Evolutionary conservation across 208 protist genomes (phyloP).

Genomic region (Trypanosoma platydactyli): DNA sequence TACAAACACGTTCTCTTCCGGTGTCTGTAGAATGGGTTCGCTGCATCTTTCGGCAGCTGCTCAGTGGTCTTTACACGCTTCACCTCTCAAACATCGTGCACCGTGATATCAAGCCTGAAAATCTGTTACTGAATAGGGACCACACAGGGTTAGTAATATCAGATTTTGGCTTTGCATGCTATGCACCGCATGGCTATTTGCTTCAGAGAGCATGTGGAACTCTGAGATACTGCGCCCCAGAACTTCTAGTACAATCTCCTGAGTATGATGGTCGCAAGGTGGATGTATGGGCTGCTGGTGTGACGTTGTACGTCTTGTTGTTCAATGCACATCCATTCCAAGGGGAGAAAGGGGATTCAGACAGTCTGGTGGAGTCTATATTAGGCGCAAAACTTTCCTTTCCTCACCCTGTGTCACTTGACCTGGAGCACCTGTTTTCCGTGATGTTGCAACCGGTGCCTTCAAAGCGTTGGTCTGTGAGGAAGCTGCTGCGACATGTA

Average conservation of each 20-base stretch:
- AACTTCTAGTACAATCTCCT: constrained; percentile 67
- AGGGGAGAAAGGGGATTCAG: constrained; percentile 35
- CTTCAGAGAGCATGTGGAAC: constrained; percentile 76
- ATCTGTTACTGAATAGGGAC: constrained; percentile 71
- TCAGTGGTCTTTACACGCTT: constrained; percentile 56
- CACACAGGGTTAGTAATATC: constrained; percentile 65
- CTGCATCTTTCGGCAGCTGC: constrained; percentile 64
- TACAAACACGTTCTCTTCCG: constrained; percentile 5
- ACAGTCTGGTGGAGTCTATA: constrained; percentile 66
- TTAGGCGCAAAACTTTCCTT: constrained; percentile 46
- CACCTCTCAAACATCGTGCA: constrained; percentile 79
- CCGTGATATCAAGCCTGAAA: constrained; percentile 90
- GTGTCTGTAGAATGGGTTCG: constrained; percentile 28
- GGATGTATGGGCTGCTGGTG: constrained; percentile 88
- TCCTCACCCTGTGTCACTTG: constrained; percentile 48
- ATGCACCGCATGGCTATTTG: constrained; percentile 35
- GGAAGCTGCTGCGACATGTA: constrained; percentile 70
- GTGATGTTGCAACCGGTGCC: constrained; percentile 80
- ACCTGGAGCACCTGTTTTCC: constrained; percentile 55
- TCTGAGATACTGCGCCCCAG: constrained; percentile 81
- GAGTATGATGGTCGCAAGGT: constrained; percentile 89
- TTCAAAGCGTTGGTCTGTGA: constrained; percentile 68
- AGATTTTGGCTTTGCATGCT: constrained; percentile 89
- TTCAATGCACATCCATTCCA: constrained; percentile 93
- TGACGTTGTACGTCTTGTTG: constrained; percentile 91